A percentile compares a stretch with the other conserved stretches of the same genome.
These are phyloP conservation scores for Scenedesmus sp. DNA, from an alignment of 163 green algal genomes.

Conservation along the genomic window DNA sequence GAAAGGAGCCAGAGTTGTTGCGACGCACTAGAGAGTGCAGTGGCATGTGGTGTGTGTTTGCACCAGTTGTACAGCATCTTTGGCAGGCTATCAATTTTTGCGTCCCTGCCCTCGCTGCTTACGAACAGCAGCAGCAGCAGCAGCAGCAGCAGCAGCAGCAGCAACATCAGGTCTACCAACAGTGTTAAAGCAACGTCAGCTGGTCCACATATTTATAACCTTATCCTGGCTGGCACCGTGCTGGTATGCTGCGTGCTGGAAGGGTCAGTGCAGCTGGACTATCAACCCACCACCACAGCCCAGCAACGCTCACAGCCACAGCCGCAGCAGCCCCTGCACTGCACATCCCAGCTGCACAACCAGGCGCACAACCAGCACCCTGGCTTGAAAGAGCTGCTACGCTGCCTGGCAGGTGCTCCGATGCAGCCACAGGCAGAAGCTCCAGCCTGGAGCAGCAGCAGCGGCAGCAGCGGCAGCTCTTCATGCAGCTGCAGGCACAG, in stretches of 20 bases:
- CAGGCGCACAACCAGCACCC: neutral
- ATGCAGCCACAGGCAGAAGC: neutral
- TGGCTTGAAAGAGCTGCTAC: neutral
- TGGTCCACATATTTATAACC: neutral
- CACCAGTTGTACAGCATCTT: too few relatives aligned
- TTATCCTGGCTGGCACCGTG: neutral
- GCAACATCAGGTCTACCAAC: neutral
- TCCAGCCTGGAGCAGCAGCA: neutral
- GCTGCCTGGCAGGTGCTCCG: neutral
- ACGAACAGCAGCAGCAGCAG: conserved; percentile 20
- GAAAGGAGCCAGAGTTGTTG: neutral
- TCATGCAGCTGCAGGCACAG: neutral
- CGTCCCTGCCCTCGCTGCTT: too few relatives aligned
- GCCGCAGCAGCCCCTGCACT: neutral
- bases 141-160: neutral
- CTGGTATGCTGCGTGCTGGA: neutral
- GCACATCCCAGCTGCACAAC: neutral
- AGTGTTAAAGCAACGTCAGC: neutral
- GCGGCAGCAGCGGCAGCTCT: neutral
- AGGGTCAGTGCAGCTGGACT: neutral
- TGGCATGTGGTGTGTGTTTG: neutral
- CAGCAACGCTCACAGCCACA: neutral
- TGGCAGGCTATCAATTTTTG: too few relatives aligned
- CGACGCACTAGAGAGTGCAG: neutral
- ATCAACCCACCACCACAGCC: neutral